These are phyloP conservation scores for Fagopyrum tataricum DNA, from an alignment of 148 eudicot species.

Conservation along the genomic window DNA sequence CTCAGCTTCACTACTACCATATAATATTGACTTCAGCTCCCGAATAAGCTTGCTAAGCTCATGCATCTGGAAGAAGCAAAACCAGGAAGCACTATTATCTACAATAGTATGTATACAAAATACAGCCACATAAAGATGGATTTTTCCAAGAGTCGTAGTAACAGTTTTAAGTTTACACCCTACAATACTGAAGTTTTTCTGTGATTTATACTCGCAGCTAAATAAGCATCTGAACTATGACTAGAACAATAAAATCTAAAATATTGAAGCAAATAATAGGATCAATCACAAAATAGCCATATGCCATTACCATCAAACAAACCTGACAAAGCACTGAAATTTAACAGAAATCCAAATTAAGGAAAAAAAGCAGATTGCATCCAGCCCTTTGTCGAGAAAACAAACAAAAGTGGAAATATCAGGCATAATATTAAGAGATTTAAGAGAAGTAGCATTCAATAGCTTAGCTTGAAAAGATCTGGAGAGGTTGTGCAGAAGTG, in stretches of 20 bases:
- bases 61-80: constrained; percentile 37
- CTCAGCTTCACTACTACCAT: constrained; percentile 88
- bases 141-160: background rate
- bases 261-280: background rate
- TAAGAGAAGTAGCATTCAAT: background rate
- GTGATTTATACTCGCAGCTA: background rate
- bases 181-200: background rate
- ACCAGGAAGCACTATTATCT: background rate
- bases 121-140: constrained; percentile 3
- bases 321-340: background rate
- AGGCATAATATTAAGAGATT: background rate
- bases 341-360: background rate
- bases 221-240: background rate
- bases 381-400: background rate
- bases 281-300: background rate
- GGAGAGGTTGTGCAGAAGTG: background rate
- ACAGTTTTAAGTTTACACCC: background rate
- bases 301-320: background rate
- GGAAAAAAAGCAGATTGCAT: background rate
- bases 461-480: background rate
- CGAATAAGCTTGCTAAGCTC: constrained; percentile 66
- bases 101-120: background rate
- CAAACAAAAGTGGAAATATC: background rate
- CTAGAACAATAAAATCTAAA: background rate
- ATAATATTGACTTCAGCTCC: constrained; percentile 69